Evolutionary conservation across 345 rosid species (phyloP).

Genomic region (Populus alba): DNA sequence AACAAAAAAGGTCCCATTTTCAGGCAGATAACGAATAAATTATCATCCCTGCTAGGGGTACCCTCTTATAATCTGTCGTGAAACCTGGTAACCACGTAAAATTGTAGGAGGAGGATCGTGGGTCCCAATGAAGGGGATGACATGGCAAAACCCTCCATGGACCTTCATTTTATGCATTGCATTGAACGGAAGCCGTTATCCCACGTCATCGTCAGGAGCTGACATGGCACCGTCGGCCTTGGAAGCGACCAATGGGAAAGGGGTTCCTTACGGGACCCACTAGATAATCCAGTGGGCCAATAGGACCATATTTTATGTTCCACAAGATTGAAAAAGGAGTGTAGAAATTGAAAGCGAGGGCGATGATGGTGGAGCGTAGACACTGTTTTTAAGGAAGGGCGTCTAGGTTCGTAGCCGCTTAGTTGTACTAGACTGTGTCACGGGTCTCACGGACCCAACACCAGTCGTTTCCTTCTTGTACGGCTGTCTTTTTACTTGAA

Average conservation of each 20-base stretch:
- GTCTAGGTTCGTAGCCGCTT: conserved; percentile 37
- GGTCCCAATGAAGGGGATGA: background rate
- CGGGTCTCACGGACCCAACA: conserved; percentile 35
- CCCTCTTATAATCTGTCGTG: too few species aligned
- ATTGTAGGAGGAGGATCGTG: too few species aligned
- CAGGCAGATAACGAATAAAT: too few species aligned
- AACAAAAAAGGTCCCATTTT: too few species aligned
- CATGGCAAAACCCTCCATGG: background rate
- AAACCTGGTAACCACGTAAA: background rate
- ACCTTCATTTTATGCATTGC: background rate
- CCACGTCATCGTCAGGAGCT: conserved; percentile 17
- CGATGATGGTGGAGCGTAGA: background rate
- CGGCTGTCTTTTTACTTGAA: conserved; percentile 5
- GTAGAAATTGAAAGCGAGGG: background rate
- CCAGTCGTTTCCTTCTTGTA: conserved; percentile 14
- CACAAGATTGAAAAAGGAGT: background rate
- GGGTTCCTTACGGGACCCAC: conserved; percentile 2
- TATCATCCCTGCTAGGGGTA: background rate
- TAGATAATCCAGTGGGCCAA: background rate
- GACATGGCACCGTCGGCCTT: conserved; percentile 24
- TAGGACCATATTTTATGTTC: background rate
- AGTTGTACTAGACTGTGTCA: conserved; percentile 35
- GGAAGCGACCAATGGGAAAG: background rate
- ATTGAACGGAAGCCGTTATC: conserved; percentile 21
- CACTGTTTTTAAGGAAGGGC: background rate